A percentile compares a stretch with the other conserved stretches of the same genome.
Conservation (phyloP, 179 eudicot species). For the Gypsophila paniculata region DNA sequence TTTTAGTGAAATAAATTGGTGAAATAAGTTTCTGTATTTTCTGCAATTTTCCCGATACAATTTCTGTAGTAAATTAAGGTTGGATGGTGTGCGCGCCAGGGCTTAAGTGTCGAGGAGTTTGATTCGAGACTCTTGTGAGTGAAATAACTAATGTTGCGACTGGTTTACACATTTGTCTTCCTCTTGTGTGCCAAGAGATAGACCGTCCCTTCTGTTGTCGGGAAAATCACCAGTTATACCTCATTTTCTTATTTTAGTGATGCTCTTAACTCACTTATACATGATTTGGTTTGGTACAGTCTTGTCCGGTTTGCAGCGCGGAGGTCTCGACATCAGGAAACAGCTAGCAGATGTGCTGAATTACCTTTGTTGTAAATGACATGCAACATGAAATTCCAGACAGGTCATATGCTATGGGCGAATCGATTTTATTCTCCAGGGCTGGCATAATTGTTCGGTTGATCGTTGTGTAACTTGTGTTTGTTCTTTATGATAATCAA, state of each 20-base stretch:
- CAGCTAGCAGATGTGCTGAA: slow-evolving; percentile 26
- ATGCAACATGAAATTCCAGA: slow-evolving; percentile 15
- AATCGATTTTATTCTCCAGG: slow-evolving; percentile 12
- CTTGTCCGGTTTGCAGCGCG: slow-evolving; percentile 85
- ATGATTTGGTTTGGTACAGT: slow-evolving; percentile 38
- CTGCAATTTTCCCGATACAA: too few species aligned
- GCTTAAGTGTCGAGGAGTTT: too few species aligned
- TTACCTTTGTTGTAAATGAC: slow-evolving; percentile 27
- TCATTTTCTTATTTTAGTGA: neutral
- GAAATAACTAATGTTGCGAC: too few species aligned
- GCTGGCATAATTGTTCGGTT: slow-evolving; percentile 1
- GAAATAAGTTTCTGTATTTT: too few species aligned
- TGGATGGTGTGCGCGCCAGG: too few species aligned
- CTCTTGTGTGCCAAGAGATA: too few species aligned
- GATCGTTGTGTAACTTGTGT: neutral
- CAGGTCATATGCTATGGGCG: neutral
- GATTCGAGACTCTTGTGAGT: too few species aligned
- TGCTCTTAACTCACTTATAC: neutral
- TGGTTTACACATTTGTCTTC: too few species aligned
- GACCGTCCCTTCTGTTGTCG: too few species aligned
- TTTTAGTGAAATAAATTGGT: too few species aligned
- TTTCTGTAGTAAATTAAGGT: too few species aligned
- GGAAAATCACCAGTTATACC: neutral
- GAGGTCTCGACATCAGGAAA: slow-evolving; percentile 72
- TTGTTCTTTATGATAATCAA: slow-evolving; percentile 11